Evolutionary conservation across 805 yeast genomes (phyloP).

Genomic region (Starmerella sp.): DNA sequence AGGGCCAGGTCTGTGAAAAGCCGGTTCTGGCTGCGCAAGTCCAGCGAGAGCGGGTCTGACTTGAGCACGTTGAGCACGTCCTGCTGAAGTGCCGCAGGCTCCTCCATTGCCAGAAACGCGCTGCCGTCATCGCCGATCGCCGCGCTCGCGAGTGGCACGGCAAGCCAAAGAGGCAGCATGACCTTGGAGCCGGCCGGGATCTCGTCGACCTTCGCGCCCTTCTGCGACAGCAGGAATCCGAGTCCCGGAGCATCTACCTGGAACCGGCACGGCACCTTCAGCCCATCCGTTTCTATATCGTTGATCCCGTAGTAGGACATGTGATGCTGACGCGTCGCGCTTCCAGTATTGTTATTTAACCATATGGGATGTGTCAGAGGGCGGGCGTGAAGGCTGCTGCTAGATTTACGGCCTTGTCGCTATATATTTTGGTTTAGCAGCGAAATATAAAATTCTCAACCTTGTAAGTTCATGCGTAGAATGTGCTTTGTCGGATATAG

Average conservation of each 20-base stretch:
- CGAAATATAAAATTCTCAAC: too few relatives aligned
- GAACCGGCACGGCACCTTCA: conserved; percentile 67
- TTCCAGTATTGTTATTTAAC: neutral
- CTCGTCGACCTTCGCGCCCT: neutral
- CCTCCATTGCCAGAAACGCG: conserved; percentile 54
- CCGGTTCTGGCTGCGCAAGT: conserved; percentile 52
- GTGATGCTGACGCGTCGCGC: conserved; percentile 3
- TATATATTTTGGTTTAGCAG: too few relatives aligned
- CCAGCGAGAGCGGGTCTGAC: conserved; percentile 55
- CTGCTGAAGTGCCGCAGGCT: conserved; percentile 56
- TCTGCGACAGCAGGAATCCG: conserved; percentile 62
- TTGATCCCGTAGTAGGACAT: conserved; percentile 27
- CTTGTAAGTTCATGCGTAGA: too few relatives aligned
- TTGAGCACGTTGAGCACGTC: conserved; percentile 74
- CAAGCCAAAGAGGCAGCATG: conserved; percentile 83
- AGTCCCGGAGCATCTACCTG: conserved; percentile 69
- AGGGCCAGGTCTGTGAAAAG: conserved; percentile 60
- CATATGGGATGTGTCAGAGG: too few relatives aligned
- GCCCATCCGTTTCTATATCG: conserved; percentile 31
- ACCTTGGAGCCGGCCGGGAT: conserved; percentile 26
- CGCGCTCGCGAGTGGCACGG: conserved; percentile 57
- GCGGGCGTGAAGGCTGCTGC: too few relatives aligned
- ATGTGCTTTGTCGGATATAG: too few relatives aligned
- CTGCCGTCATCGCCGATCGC: conserved; percentile 28
- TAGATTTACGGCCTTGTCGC: too few relatives aligned